These are phyloP conservation scores for Paraphaeosphaeria sporulosa DNA, from an alignment of 2,329 filamentous ascomycete genomes.

Conservation along the genomic window DNA sequence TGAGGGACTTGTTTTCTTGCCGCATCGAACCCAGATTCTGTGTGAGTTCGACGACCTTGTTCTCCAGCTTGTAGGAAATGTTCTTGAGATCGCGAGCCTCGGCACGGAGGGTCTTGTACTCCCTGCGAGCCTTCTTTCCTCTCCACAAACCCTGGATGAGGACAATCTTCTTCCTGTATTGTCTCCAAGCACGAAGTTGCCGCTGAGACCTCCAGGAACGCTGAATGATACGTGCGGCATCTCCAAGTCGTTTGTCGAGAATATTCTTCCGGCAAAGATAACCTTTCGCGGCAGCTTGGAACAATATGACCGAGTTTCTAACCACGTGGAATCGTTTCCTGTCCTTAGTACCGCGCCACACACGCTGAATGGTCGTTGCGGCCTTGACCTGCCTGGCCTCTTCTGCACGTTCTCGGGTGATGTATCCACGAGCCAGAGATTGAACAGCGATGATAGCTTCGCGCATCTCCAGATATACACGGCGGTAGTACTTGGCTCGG, in stretches of 20 bases:
- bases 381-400: slow-evolving; percentile 84
- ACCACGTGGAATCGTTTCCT: slow-evolving; percentile 80
- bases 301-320: slow-evolving; percentile 82
- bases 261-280: slow-evolving; percentile 90
- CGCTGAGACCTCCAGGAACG: slow-evolving; percentile 84
- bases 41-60: slow-evolving; percentile 98
- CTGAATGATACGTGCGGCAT: slow-evolving; percentile 90
- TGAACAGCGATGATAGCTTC: slow-evolving; percentile 83
- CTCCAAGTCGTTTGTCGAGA: slow-evolving; percentile 90
- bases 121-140: slow-evolving; percentile 78
- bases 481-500: slow-evolving; percentile 91
- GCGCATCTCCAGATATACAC: slow-evolving; percentile 86
- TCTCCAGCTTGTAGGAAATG: slow-evolving; percentile 98
- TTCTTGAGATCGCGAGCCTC: slow-evolving; percentile 98
- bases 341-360: slow-evolving; percentile 93
- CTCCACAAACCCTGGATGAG: slow-evolving; percentile 94
- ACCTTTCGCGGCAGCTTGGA: slow-evolving; percentile 90
- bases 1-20: slow-evolving; percentile 88
- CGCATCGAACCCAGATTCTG: slow-evolving; percentile 93
- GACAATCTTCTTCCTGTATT: slow-evolving; percentile 87
- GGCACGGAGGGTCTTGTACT: slow-evolving; percentile 90
- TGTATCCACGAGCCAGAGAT: slow-evolving; percentile 76
- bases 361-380: slow-evolving; percentile 91
- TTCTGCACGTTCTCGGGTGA: slow-evolving; percentile 79
- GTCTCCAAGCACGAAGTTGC: slow-evolving; percentile 81